phyloP scores from a whole-genome alignment of 164 flowering plant species.

The Brasenia schreberi region DNA sequence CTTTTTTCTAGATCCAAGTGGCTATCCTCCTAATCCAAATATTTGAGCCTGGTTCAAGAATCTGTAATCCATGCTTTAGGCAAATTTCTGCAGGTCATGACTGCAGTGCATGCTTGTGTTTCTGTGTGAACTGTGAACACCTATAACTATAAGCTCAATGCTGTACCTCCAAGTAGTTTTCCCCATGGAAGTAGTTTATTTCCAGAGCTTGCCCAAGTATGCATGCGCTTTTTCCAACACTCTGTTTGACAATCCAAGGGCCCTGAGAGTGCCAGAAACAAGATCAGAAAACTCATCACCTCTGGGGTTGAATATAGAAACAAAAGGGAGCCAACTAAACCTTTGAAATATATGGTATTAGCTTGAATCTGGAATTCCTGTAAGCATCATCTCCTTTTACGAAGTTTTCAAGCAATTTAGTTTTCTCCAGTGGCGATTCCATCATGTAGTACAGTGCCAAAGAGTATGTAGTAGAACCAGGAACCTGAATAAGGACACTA shows the following conservation, averaged over 20 bases:
- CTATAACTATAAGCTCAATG: no score
- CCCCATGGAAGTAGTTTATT: conserved; percentile 67
- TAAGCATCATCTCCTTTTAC: conserved; percentile 75
- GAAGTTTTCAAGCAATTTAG: conserved; percentile 59
- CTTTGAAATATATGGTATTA: conserved; percentile 89
- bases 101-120: no score
- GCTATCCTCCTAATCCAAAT: no score
- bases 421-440: conserved; percentile 46
- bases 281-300: neutral
- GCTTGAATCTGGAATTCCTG: conserved; percentile 87
- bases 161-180: conserved; percentile 83
- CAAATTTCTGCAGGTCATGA: no score
- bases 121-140: no score
- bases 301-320: neutral
- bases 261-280: conserved; percentile 32
- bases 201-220: conserved; percentile 88
- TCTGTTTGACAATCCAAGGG: conserved; percentile 94
- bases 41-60: no score
- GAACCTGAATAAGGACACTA: conserved; percentile 33
- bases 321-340: conserved; percentile 13
- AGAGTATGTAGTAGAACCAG: conserved; percentile 61
- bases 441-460: conserved; percentile 66
- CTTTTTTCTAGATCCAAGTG: no score
- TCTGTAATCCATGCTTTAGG: no score
- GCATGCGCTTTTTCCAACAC: conserved; percentile 92